Conservation (phyloP, 2,329 filamentous ascomycete species). For the Cladosporium sp. region DNA sequence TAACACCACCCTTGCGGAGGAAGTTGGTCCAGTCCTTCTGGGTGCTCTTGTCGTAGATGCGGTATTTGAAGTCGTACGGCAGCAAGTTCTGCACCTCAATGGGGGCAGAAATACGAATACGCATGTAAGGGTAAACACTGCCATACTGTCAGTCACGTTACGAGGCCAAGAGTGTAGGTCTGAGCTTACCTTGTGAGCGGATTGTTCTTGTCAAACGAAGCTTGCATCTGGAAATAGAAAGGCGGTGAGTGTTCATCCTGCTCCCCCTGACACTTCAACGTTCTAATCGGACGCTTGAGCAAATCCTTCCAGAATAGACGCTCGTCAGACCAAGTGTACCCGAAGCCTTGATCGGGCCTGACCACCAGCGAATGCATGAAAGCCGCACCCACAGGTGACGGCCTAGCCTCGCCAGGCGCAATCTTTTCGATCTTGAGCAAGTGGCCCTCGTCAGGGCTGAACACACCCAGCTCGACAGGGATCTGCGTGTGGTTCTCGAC, state of each 20-base stretch:
- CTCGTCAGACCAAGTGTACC: constrained; percentile 90
- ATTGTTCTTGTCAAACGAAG: constrained; percentile 75
- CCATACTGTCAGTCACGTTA: constrained; percentile 28
- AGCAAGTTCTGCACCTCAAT: constrained; percentile 91
- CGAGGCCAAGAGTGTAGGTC: background rate
- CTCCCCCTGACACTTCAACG: constrained; percentile 83
- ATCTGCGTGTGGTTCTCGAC: constrained; percentile 97
- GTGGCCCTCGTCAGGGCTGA: constrained; percentile 78
- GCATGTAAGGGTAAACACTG: constrained; percentile 89
- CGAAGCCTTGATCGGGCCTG: constrained; percentile 90
- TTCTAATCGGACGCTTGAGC: constrained; percentile 74
- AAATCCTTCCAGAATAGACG: constrained; percentile 89
- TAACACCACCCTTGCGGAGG: constrained; percentile 89
- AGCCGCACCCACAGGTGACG: constrained; percentile 85
- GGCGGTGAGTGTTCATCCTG: constrained; percentile 68
- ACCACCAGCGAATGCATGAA: constrained; percentile 84
- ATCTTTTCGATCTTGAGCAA: constrained; percentile 98
- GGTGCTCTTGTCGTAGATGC: constrained; percentile 97
- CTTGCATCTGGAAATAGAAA: constrained; percentile 95
- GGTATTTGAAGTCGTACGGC: constrained; percentile 98
- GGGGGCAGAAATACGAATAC: constrained; percentile 81
- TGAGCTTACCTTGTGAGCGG: constrained; percentile 63
- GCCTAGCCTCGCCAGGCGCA: constrained; percentile 79
- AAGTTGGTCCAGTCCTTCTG: constrained; percentile 99
- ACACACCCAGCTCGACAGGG: constrained; percentile 86